These are phyloP conservation scores for Pythium aquatile DNA, from an alignment of 352 stramenopile species.

Conservation along the genomic window DNA sequence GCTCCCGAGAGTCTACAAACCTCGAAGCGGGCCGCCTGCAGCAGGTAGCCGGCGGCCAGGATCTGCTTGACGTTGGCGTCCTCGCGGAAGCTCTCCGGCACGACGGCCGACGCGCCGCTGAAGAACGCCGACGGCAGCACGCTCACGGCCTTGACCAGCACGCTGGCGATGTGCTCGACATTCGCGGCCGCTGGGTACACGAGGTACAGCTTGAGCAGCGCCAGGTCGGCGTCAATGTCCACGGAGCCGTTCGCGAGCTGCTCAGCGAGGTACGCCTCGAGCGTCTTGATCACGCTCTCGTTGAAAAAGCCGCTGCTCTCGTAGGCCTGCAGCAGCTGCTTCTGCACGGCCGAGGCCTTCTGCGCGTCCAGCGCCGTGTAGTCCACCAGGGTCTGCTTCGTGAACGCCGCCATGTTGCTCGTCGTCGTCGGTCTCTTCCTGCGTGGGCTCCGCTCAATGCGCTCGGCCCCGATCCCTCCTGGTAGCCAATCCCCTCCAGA, in stretches of 20 bases:
- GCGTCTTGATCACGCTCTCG: conserved; percentile 37
- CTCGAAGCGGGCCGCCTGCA: conserved; percentile 81
- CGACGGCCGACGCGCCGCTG: conserved; percentile 63
- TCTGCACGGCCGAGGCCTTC: conserved; percentile 46
- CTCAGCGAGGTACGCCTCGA: conserved; percentile 77
- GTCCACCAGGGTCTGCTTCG: conserved; percentile 62
- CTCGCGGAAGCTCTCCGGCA: conserved; percentile 69
- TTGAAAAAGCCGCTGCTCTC: conserved; percentile 53
- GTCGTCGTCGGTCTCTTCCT: conserved; percentile 6
- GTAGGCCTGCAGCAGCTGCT: conserved; percentile 51
- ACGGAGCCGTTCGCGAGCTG: conserved; percentile 59
- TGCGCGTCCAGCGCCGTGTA: conserved; percentile 45
- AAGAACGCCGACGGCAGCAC: conserved; percentile 74
- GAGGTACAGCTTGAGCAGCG: conserved; percentile 82
- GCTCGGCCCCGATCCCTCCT: conserved; percentile 9
- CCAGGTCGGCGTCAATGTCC: conserved; percentile 76
- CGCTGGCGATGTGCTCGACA: conserved; percentile 56
- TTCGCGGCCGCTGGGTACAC: conserved; percentile 61
- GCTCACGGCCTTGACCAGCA: conserved; percentile 75
- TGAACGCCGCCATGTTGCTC: conserved; percentile 57
- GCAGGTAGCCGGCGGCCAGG: conserved; percentile 56
- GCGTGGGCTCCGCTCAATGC: conserved; percentile 3
- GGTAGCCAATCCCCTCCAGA: conserved; percentile 31
- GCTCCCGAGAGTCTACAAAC: not conserved
- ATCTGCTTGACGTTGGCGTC: conserved; percentile 56